phyloP scores from a whole-genome alignment of 345 rosid genomes.

The Camelina sativa region DNA sequence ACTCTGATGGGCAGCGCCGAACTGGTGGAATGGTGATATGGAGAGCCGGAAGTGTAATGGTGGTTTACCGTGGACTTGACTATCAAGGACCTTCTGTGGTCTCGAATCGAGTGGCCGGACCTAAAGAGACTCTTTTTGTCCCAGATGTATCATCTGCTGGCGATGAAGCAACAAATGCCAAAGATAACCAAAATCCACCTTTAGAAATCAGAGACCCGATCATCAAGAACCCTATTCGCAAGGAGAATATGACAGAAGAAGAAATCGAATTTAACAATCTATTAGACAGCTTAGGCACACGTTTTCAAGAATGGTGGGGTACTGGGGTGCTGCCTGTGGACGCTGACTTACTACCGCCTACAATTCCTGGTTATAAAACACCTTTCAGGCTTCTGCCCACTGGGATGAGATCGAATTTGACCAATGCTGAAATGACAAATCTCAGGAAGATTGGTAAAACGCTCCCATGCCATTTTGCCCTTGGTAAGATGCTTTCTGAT shows the following conservation, averaged over 20 bases:
- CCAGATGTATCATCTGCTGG: slow-evolving; percentile 74
- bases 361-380: slow-evolving; percentile 83
- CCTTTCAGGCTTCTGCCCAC: slow-evolving; percentile 97
- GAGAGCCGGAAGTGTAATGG: slow-evolving; percentile 99
- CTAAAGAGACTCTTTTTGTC: slow-evolving; percentile 63
- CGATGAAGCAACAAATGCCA: slow-evolving; percentile 35
- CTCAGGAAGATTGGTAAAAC: slow-evolving; percentile 84
- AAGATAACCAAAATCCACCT: slow-evolving; percentile 39
- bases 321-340: slow-evolving; percentile 95
- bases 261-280: slow-evolving; percentile 76
- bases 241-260: slow-evolving; percentile 68
- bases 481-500: slow-evolving; percentile 59
- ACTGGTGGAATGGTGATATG: slow-evolving; percentile 95
- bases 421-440: slow-evolving; percentile 96
- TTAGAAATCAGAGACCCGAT: slow-evolving; percentile 50
- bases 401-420: slow-evolving; percentile 88
- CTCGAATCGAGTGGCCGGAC: slow-evolving; percentile 46
- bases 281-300: slow-evolving; percentile 90
- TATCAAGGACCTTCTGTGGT: slow-evolving; percentile 70
- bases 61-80: slow-evolving; percentile 82
- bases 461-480: slow-evolving; percentile 97
- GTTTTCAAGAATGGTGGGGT: slow-evolving; percentile 98
- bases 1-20: slow-evolving; percentile 77
- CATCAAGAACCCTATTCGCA: slow-evolving; percentile 41
- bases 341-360: slow-evolving; percentile 89